Evolutionary conservation across 371 early-diverging fungal genomes (phyloP), one percentile per base, ranked within the genome.

Genomic region (Circinella minor): DNA sequence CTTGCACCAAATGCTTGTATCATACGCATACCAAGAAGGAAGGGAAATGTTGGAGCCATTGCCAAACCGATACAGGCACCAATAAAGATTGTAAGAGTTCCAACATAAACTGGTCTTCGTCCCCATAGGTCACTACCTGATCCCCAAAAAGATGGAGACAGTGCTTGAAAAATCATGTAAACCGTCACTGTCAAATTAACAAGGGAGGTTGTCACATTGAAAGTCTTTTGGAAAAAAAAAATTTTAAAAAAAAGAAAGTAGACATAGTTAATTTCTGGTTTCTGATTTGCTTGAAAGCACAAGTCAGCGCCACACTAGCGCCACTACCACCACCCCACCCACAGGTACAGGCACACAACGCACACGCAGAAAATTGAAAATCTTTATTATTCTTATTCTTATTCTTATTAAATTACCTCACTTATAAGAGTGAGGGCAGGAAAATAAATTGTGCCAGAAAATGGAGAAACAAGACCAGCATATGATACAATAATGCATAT

Each of bases 1-100:
- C 86, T 85, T 4, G 87, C 72, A 1, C 91, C 90, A 17, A 82
- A 82, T 1, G 89, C 81, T 71, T 91, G 91, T 36, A 91, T 70
- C 51, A 87, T 76, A 3, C 91, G 87, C 71, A 86, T 79, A n/a
- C 77, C 78, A 48, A 90, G 74, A 46, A 91, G 77, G 55, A 83
- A 76, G 13, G 80, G 69, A 59, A 85, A 79, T 36, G 68, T 81
- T 11, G 69, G 76, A 5, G 89, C 79, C 49, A 87, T 65, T 15
- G 89, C 88, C 7, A 85, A 81, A 36, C 88, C 86, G 15, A 89
- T 67, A 61, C 86, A 86, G 3, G 85, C 88, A 11, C 80, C 77
- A 18, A 80, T 77, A 68, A 78, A 89, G 27, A 90, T 75, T 20
- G 82, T 37, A 75, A 87, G 76, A 2, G 89, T 87, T 8, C 71